A percentile compares a stretch with the other conserved stretches of the same genome.
These are phyloP conservation scores for Desmodesmus armatus DNA, from an alignment of 139 green algal genomes.

Conservation along the genomic window DNA sequence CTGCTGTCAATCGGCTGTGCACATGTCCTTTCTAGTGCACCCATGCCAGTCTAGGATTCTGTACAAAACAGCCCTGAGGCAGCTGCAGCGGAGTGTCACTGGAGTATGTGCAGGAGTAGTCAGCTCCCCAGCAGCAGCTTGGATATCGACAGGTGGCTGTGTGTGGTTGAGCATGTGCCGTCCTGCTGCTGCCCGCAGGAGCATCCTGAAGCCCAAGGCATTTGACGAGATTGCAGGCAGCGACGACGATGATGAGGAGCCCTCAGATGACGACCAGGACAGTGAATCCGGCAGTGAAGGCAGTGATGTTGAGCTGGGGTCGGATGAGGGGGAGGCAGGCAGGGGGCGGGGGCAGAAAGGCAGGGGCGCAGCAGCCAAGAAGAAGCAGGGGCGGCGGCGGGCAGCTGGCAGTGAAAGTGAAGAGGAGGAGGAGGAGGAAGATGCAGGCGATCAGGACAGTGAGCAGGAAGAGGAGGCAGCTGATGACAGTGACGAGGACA, in stretches of 20 bases:
- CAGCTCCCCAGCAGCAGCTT: no score
- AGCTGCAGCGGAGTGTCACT: no score
- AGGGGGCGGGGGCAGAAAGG: neutral
- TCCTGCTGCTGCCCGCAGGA: no score
- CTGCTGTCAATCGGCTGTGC: no score
- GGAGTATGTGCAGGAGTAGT: no score
- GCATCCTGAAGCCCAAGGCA: constrained; percentile 25
- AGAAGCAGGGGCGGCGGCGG: neutral
- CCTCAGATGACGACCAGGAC: neutral
- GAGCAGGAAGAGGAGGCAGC: neutral
- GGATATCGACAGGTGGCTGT: no score
- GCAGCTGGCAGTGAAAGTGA: neutral
- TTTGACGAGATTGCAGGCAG: no score
- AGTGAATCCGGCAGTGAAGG: neutral
- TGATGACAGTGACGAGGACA: constrained; percentile 6
- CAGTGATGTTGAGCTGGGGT: neutral
- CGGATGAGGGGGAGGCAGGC: neutral
- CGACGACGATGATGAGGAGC: neutral
- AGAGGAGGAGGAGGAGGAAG: neutral
- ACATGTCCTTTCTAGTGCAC: no score
- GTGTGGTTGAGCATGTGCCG: no score
- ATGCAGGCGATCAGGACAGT: neutral
- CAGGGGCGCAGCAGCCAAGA: neutral
- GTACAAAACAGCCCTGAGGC: no score
- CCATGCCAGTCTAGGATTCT: no score